Base-by-base conservation (phyloP, 202 grass and related monocot species). In the Hordeum pubiflorum region DNA sequence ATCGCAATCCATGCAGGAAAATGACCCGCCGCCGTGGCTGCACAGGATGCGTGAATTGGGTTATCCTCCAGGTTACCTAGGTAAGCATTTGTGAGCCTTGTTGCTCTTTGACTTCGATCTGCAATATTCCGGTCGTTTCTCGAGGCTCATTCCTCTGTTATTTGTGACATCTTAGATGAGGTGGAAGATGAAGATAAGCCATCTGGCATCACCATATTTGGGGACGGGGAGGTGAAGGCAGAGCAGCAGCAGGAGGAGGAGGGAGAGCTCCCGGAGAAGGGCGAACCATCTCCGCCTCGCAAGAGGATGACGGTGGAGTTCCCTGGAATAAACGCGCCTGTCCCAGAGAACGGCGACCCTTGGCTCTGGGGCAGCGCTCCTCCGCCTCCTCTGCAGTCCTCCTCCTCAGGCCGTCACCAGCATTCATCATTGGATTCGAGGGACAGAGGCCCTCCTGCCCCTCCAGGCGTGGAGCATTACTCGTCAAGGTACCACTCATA, bases 61-160 rank as follows among this genome's bases (percentile, higher is more conserved):
- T 62, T 99, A 99, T 79, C 96, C 96, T 85, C 96, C 96, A 73
- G 92, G 92, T 87, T 95, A 99, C 81, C 67, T 99, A 66, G 92
- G 96, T 99, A 99, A 67, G 78, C 69, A 44, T 43, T 43, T 43
- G 40, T 4, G 40, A 43, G 40, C 3, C 40, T 43, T 43, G 40
- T 43, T 43, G 40, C 40, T 43, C 40, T 43, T 10, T 43, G 40
- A 43, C 40, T 13, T 2, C 11, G 40, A 43, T 43, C 10, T 43
- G 40, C 40, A 43, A 43, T 13, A 43, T 43, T 13, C 40, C 12
- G 40, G 40, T 43, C 40, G 10, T 43, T 43, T 43, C 40, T 43
- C 11, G 40, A 43, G 40, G 12, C 40, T 43, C 40, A 43, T 43
- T 4, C 11, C 11, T 43, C 40, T 43, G 39, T 41, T 41, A 37